Conservation (phyloP, 2,329 filamentous ascomycete species). For the Arachnopeziza araneosa region DNA sequence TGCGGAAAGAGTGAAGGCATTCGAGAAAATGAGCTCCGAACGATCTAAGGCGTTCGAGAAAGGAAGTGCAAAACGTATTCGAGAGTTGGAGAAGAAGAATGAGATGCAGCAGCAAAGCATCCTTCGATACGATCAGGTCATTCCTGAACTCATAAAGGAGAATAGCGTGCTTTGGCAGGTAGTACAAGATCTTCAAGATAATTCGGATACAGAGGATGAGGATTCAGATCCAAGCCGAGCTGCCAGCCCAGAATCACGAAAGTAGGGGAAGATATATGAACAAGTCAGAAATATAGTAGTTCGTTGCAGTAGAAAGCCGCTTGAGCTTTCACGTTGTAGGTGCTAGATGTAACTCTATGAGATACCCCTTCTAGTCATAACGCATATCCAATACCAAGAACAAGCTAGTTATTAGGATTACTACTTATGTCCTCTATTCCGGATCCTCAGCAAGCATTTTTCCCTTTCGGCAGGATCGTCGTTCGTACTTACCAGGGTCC, state of each 20-base stretch:
- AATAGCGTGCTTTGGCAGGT: background rate
- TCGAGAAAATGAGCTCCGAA: background rate
- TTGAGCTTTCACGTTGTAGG: background rate
- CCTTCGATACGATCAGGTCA: background rate
- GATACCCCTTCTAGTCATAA: background rate
- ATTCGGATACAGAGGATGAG: background rate
- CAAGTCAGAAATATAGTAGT: background rate
- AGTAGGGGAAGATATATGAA: background rate
- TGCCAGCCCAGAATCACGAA: background rate
- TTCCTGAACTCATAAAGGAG: background rate
- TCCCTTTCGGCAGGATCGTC: too few relatives aligned
- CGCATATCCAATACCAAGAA: background rate
- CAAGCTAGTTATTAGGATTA: background rate
- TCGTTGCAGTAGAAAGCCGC: background rate
- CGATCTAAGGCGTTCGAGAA: background rate
- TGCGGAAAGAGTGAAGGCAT: background rate
- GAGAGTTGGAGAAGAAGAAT: conserved; percentile 1
- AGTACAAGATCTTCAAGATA: background rate
- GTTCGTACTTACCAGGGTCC: too few relatives aligned
- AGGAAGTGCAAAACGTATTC: background rate
- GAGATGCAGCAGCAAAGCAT: background rate
- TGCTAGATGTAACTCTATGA: background rate
- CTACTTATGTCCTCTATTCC: too few relatives aligned
- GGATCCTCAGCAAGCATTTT: too few relatives aligned
- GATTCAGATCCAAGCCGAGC: background rate